Evolutionary conservation across 2,329 filamentous ascomycete species (phyloP).

Genomic region (Diatrype stigma): DNA sequence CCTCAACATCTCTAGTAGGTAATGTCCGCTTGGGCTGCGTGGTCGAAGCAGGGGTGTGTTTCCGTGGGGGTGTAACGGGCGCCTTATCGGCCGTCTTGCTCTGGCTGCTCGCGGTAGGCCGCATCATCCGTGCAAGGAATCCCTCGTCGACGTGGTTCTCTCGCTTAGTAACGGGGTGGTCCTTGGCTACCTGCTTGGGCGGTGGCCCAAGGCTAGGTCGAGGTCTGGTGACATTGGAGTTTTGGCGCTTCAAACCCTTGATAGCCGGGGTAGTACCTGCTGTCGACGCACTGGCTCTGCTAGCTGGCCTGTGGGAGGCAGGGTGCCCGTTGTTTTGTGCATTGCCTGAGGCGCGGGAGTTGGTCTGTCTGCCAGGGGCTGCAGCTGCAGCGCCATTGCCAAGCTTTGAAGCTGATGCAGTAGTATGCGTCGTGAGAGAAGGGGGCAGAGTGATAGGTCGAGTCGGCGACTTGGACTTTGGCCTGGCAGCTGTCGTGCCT

Average conservation of each 20-base stretch:
- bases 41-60: conserved; percentile 15
- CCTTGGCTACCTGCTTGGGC: conserved; percentile 52
- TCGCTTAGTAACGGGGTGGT: conserved; percentile 43
- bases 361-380: conserved; percentile 32
- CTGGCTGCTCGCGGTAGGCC: conserved; percentile 66
- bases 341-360: conserved; percentile 36
- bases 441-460: conserved; percentile 63
- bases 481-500: conserved; percentile 47
- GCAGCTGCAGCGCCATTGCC: conserved; percentile 27
- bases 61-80: conserved; percentile 46
- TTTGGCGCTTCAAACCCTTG: conserved; percentile 40
- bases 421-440: conserved; percentile 65
- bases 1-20: conserved; percentile 15
- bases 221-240: conserved; percentile 39
- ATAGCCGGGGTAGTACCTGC: conserved; percentile 19
- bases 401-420: conserved; percentile 63
- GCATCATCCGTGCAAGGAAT: conserved; percentile 79
- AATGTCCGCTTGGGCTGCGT: conserved; percentile 13
- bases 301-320: conserved; percentile 38
- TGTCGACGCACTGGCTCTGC: conserved; percentile 39
- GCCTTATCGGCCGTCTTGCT: conserved; percentile 64
- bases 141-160: conserved; percentile 59
- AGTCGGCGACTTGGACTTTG: conserved; percentile 65
- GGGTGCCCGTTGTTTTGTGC: conserved; percentile 23
- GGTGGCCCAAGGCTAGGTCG: conserved; percentile 55